Conservation (phyloP, 768 basidiomycete species). For the Solioccasus polychromus region DNA sequence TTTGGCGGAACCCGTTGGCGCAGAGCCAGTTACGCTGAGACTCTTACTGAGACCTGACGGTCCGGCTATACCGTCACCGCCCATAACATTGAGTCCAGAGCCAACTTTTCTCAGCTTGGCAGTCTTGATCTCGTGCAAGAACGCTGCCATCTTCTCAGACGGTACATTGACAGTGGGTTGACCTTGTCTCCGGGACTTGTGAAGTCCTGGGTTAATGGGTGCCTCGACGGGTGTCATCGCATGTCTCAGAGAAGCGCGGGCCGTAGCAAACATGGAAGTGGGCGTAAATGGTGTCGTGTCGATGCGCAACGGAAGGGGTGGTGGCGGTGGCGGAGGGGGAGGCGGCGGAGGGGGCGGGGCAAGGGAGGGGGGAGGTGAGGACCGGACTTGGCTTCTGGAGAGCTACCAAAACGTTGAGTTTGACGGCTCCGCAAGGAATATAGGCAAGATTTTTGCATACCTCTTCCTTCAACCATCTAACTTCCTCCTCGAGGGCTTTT, state of each 20-base stretch:
- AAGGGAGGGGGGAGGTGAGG: conserved; percentile 8
- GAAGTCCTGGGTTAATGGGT: conserved; percentile 52
- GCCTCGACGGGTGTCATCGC: conserved; percentile 53
- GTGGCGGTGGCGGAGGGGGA: conserved; percentile 35
- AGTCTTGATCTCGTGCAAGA: conserved; percentile 77
- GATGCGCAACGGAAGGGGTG: conserved; percentile 30
- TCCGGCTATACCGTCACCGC: conserved; percentile 21
- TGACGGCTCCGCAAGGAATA: background rate
- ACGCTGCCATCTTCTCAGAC: conserved; percentile 80
- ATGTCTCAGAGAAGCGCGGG: conserved; percentile 66
- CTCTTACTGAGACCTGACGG: conserved; percentile 32
- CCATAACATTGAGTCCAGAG: conserved; percentile 18
- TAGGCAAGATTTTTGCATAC: conserved; percentile 26
- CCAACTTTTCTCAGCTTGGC: conserved; percentile 61
- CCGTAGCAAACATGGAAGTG: conserved; percentile 47
- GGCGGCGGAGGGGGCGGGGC: conserved; percentile 44
- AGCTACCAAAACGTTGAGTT: conserved; percentile 36
- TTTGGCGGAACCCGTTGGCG: conserved; percentile 5
- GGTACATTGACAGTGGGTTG: conserved; percentile 71
- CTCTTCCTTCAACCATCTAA: conserved; percentile 56
- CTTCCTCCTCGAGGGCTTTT: conserved; percentile 62
- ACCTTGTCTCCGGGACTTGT: conserved; percentile 44
- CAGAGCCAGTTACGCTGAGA: conserved; percentile 12
- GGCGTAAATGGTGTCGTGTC: conserved; percentile 30
- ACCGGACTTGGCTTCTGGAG: conserved; percentile 35